Base-by-base conservation (phyloP, 805 yeast species). In the Yamadazyma akitaensis region DNA sequence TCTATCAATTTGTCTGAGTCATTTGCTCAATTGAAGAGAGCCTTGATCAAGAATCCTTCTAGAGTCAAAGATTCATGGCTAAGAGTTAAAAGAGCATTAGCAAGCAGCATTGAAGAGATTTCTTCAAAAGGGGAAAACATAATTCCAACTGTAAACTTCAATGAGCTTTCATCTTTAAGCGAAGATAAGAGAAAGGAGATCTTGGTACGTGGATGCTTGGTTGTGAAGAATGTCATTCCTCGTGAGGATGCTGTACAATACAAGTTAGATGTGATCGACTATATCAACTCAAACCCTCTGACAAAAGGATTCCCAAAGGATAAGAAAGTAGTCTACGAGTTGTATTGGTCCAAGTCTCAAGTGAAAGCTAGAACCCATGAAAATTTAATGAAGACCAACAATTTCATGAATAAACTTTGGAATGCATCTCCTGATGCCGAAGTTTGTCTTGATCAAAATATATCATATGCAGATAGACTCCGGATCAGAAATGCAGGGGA, bases 311-410 rank as follows among this genome's bases (percentile, higher is more conserved):
- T 51, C 49, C 40, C 67, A 68, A 11, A 54, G 57, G 17, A 66
- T 68, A 19, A 52, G 59, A 19, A 61, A 60, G n/a, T 65, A 62
- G 60, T 67, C 16, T 42, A 68, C 42, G 56, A 61, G 26, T 52
- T 71, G n/a, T 68, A 68, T 50, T 72, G 76, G 76, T 56, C 72
- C 7, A 60, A 61, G 43, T 51, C 73, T 5, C 76, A 72, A 51
- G 53, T 64, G 4, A 59, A 52, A 42, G 75, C 75, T 9, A 55
- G 77, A 40, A 56, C 68, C 6, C 70, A 70, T 53, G 72, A 72
- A 17, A 60, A 63, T 34, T 46, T 65, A 41, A 59, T 56, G 38
- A 48, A 54, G 10, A 14, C 36, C 42, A 42, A 42, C 25, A 35
- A 33, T 28, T 26, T 48, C 51, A 17, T 49, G 50, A 43, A 53